Evolutionary conservation across 2,329 filamentous ascomycete genomes (phyloP).

Genomic region (Talaromyces piceae): DNA sequence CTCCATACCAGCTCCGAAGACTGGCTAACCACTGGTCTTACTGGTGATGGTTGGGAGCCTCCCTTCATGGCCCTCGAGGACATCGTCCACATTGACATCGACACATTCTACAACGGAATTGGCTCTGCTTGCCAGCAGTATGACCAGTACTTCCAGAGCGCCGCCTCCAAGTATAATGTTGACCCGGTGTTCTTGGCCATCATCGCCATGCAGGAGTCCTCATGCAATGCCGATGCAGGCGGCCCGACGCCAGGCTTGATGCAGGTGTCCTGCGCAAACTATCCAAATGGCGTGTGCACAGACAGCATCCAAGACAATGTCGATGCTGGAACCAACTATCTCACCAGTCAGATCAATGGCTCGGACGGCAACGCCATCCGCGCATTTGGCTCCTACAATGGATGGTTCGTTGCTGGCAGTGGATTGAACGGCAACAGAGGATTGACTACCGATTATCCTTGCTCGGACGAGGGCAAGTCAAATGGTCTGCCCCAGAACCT

Average conservation of each 20-base stretch:
- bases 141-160: constrained; percentile 26
- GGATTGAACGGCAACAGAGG: constrained; percentile 24
- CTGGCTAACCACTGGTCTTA: constrained; percentile 6
- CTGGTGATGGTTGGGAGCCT: constrained; percentile 24
- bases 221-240: constrained; percentile 28
- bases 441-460: constrained; percentile 22
- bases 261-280: constrained; percentile 31
- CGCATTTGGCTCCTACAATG: constrained; percentile 31
- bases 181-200: constrained; percentile 29
- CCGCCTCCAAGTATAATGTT: constrained; percentile 24
- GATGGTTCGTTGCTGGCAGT: constrained; percentile 27
- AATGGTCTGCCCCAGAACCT: constrained; percentile 29
- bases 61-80: constrained; percentile 22
- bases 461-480: constrained; percentile 20
- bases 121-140: constrained; percentile 21
- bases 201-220: constrained; percentile 32
- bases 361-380: constrained; percentile 23
- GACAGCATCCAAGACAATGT: constrained; percentile 29
- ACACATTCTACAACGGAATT: constrained; percentile 14
- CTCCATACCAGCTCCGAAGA: constrained; percentile 4
- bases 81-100: constrained; percentile 14
- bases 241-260: constrained; percentile 29
- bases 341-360: constrained; percentile 18
- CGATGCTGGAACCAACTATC: constrained; percentile 27
- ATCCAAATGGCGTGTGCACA: constrained; percentile 27